A percentile compares a stretch with the other conserved stretches of the same genome.
These are phyloP conservation scores for Chlamydomonas reinhardtii DNA, from an alignment of 163 green algal species.

Conservation along the genomic window DNA sequence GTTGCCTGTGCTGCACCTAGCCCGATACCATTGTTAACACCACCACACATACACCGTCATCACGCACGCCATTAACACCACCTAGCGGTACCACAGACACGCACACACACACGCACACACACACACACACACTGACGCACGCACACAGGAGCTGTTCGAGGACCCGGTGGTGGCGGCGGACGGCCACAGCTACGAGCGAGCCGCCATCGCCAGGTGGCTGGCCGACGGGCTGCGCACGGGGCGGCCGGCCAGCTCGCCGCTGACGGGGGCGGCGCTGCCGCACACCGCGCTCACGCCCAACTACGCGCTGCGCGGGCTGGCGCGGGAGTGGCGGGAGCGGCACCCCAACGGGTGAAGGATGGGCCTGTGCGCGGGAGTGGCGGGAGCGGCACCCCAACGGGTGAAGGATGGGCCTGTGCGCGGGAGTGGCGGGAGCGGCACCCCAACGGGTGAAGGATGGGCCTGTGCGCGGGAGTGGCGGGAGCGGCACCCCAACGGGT, in stretches of 20 bases:
- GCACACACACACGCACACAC: no score
- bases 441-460: no score
- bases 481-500: neutral
- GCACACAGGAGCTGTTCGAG: slow-evolving; percentile 74
- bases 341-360: neutral
- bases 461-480: slow-evolving; percentile 33
- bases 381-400: neutral
- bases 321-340: slow-evolving; percentile 20
- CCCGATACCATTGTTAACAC: no score
- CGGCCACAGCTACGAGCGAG: slow-evolving; percentile 78
- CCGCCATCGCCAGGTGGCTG: slow-evolving; percentile 74
- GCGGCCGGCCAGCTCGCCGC: slow-evolving; percentile 54
- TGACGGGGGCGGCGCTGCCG: slow-evolving; percentile 54
- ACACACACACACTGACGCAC: no score
- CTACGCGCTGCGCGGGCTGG: slow-evolving; percentile 11
- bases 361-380: slow-evolving; percentile 37
- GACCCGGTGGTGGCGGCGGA: slow-evolving; percentile 79
- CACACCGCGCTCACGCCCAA: slow-evolving; percentile 26
- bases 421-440: slow-evolving; percentile 27
- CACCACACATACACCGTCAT: no score
- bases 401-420: no score
- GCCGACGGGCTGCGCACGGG: neutral
- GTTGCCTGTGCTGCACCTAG: no score
- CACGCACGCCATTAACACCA: no score
- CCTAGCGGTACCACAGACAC: no score